These are phyloP conservation scores for Scedosporium apiospermum DNA, from an alignment of 2,329 filamentous ascomycete genomes.

Conservation along the genomic window DNA sequence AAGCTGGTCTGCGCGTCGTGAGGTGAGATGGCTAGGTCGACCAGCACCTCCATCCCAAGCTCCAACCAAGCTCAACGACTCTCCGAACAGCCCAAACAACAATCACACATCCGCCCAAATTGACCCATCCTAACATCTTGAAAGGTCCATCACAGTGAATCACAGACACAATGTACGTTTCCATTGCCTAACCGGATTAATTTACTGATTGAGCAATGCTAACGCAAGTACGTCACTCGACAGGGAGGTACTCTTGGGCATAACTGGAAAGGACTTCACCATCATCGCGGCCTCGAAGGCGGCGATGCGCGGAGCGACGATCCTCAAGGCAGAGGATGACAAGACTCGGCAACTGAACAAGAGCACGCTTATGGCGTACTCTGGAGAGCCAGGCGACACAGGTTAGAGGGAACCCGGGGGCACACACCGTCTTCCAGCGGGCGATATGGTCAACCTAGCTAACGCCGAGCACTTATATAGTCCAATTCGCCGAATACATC, in stretches of 20 bases:
- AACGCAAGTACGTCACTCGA: conserved; percentile 4
- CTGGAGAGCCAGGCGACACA: conserved; percentile 92
- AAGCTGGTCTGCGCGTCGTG: conserved; percentile 31
- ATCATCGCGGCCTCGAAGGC: conserved; percentile 96
- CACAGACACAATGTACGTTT: neutral
- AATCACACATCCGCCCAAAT: neutral
- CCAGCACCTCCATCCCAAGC: conserved; percentile 1
- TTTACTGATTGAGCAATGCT: neutral
- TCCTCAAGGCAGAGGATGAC: conserved; percentile 92
- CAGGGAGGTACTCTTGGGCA: conserved; percentile 96
- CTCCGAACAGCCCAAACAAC: neutral
- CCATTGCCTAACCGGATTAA: neutral
- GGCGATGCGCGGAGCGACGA: conserved; percentile 92
- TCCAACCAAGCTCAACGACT: conserved; percentile 4
- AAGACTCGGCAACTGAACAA: conserved; percentile 91
- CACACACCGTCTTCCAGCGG: neutral
- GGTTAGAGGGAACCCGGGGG: conserved; percentile 38
- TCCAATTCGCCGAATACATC: conserved; percentile 99
- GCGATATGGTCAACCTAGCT: neutral
- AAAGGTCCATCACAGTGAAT: neutral
- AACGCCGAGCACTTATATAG: conserved; percentile 32
- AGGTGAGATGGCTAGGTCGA: conserved; percentile 1
- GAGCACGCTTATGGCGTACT: conserved; percentile 90
- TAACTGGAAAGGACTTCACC: conserved; percentile 98
- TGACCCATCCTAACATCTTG: neutral